Conservation (phyloP, 148 eudicot species). For the Chenopodium album region DNA sequence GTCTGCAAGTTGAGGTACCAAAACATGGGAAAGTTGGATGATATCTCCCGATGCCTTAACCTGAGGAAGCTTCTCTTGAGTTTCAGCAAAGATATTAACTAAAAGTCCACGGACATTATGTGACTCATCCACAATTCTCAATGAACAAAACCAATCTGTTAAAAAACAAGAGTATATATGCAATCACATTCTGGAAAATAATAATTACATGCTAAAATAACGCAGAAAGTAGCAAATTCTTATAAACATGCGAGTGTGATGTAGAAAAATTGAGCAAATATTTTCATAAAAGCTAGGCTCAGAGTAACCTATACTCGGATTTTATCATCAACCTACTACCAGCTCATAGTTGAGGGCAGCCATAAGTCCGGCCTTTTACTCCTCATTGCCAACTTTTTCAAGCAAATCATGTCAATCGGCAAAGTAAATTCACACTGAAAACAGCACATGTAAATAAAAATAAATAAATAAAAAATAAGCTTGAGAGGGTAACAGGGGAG, state of each 20-base stretch:
- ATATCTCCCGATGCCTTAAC: constrained; percentile 67
- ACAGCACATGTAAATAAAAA: background rate
- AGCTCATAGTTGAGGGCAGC: constrained; percentile 29
- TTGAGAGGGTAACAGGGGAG: background rate
- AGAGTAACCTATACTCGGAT: constrained; percentile 2
- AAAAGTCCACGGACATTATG: constrained; percentile 50
- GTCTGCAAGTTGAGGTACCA: constrained; percentile 29
- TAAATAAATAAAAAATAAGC: background rate
- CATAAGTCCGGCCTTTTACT: constrained; percentile 41
- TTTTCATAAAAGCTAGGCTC: background rate
- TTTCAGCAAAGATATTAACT: constrained; percentile 63
- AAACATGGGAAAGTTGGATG: constrained; percentile 52
- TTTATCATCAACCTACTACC: constrained; percentile 37
- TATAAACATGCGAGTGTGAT: background rate
- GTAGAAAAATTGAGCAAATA: background rate
- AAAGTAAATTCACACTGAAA: background rate
- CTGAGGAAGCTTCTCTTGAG: constrained; percentile 60
- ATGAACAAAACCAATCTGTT: constrained; percentile 66
- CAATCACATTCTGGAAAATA: constrained; percentile 8
- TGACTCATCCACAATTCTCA: constrained; percentile 71
- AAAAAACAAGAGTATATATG: background rate
- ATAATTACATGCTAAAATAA: background rate
- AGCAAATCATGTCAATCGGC: background rate
- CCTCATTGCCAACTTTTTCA: constrained; percentile 27
- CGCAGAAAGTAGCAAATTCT: background rate